Evolutionary conservation across 345 rosid genomes (phyloP).

Genomic region (Kandelia obovata): DNA sequence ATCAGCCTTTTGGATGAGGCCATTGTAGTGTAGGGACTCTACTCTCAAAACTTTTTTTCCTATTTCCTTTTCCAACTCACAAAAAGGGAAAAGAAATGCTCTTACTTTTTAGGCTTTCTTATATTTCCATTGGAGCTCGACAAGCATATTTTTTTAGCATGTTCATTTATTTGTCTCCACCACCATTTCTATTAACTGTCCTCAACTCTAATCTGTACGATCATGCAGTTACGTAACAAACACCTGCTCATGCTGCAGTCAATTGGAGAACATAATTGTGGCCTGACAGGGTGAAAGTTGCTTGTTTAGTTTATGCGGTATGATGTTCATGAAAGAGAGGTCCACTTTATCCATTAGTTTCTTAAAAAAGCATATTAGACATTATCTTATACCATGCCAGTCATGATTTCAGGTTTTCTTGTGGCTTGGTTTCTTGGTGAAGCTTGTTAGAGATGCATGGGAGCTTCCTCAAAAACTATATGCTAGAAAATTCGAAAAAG

Average conservation of each 20-base stretch:
- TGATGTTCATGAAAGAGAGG: constrained; percentile 6
- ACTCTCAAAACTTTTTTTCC: background rate
- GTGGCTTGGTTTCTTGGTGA: constrained; percentile 42
- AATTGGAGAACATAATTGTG: constrained; percentile 40
- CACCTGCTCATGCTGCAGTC: constrained; percentile 59
- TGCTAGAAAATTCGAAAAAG: constrained; percentile 15
- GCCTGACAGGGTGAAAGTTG: constrained; percentile 53
- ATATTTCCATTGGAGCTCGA: too few relatives aligned
- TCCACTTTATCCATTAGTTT: background rate
- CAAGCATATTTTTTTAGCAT: background rate
- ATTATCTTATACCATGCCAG: background rate
- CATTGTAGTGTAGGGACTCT: background rate
- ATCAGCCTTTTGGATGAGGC: too few relatives aligned
- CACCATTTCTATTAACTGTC: background rate
- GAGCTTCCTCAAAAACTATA: constrained; percentile 36
- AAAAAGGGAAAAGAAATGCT: too few relatives aligned
- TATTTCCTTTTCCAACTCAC: too few relatives aligned
- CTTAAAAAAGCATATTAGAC: background rate
- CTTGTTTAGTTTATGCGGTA: constrained; percentile 54
- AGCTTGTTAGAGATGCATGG: constrained; percentile 40
- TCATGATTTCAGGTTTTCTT: constrained; percentile 41
- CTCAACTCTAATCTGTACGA: background rate
- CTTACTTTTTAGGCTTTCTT: too few relatives aligned
- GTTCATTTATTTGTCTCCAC: background rate
- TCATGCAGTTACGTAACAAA: constrained; percentile 45